These are phyloP conservation scores for Tetrahymena thermophila DNA, from an alignment of 73 alveolate species.

Conservation along the genomic window DNA sequence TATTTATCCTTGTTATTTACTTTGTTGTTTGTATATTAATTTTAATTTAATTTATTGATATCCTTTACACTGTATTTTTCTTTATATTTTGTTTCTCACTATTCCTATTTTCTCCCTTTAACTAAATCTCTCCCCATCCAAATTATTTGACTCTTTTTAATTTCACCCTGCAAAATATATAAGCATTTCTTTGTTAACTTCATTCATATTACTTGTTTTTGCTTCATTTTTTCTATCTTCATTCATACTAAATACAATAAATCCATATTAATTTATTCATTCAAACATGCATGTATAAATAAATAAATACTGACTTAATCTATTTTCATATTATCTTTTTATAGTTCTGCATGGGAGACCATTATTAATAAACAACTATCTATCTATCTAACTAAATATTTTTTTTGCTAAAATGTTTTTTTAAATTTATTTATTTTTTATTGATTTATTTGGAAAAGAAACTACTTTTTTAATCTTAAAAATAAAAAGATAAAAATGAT, in stretches of 20 bases:
- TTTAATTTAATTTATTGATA: slow-evolving; percentile 53
- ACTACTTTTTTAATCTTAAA: too few relatives aligned
- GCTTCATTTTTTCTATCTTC: background rate
- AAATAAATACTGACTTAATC: background rate
- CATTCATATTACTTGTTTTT: background rate
- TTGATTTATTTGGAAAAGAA: too few relatives aligned
- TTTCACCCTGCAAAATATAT: background rate
- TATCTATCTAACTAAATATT: too few relatives aligned
- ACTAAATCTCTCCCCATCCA: slow-evolving; percentile 4
- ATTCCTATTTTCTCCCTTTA: background rate
- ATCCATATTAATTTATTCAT: background rate
- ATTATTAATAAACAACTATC: too few relatives aligned
- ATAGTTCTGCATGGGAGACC: too few relatives aligned
- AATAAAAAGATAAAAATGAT: too few relatives aligned
- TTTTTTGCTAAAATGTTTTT: too few relatives aligned
- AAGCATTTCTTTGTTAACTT: background rate
- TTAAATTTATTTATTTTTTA: too few relatives aligned
- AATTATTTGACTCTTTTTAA: background rate
- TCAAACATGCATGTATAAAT: too few relatives aligned
- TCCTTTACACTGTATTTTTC: slow-evolving; percentile 32
- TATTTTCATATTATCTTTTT: background rate
- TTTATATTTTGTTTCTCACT: background rate
- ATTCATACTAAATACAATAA: background rate
- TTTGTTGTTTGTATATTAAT: background rate
- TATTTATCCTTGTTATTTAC: background rate